These are phyloP conservation scores for Tolypocladium paradoxum DNA, from an alignment of 2,329 filamentous ascomycete genomes.

Conservation along the genomic window DNA sequence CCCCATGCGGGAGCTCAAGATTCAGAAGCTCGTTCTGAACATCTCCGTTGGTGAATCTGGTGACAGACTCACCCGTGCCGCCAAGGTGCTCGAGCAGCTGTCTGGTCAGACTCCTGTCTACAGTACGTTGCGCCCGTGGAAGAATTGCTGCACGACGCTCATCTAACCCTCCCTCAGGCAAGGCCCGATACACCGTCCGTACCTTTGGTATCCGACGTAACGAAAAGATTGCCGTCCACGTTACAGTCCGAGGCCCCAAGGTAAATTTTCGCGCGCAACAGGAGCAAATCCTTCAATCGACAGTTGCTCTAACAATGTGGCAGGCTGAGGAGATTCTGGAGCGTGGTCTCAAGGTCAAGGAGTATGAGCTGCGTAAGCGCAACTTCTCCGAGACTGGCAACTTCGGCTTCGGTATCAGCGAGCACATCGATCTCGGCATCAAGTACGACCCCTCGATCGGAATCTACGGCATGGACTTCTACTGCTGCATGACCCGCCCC, in stretches of 20 bases:
- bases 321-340: conserved; percentile 98
- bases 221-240: conserved; percentile 99
- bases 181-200: conserved; percentile 99
- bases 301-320: conserved; percentile 13
- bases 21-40: conserved; percentile 99
- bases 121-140: conserved; percentile 49
- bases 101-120: conserved; percentile 99
- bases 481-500: conserved; percentile 99
- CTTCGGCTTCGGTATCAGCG: conserved; percentile 99
- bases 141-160: conserved; percentile 4
- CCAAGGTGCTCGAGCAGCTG: conserved; percentile 99
- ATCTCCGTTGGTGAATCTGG: conserved; percentile 99
- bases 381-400: conserved; percentile 99
- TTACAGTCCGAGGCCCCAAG: conserved; percentile 95
- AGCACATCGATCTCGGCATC: conserved; percentile 99
- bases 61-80: conserved; percentile 99
- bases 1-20: conserved; percentile 99
- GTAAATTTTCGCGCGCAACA: conserved; percentile 15
- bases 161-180: conserved; percentile 48
- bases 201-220: conserved; percentile 99
- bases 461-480: conserved; percentile 99
- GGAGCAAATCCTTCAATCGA: neutral
- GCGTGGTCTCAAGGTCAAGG: conserved; percentile 99
- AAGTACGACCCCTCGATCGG: conserved; percentile 98
- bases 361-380: conserved; percentile 98